Conservation (phyloP, 2,329 filamentous ascomycete genomes). For the Aspergillaceae sp. region DNA sequence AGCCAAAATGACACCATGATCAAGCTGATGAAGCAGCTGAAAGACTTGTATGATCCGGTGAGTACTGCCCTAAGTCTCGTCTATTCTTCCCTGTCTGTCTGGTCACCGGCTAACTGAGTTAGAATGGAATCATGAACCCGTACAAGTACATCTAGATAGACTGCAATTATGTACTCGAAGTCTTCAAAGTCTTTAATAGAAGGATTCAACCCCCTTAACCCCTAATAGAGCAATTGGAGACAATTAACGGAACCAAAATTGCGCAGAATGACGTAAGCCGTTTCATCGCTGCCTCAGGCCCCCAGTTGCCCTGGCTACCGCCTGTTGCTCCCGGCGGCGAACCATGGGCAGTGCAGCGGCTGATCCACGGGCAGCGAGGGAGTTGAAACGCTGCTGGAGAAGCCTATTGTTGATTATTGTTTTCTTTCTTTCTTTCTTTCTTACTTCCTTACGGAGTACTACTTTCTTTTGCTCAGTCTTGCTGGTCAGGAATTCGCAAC, state of each 20-base stretch:
- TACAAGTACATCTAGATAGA: slow-evolving; percentile 73
- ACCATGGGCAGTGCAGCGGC: slow-evolving; percentile 12
- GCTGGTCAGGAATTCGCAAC: too few species aligned
- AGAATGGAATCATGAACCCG: slow-evolving; percentile 98
- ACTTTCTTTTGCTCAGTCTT: background rate
- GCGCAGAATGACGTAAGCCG: background rate
- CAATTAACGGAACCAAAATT: too few species aligned
- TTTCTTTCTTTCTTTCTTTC: too few species aligned
- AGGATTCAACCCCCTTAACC: too few species aligned
- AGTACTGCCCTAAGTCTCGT: slow-evolving; percentile 30
- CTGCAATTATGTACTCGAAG: too few species aligned
- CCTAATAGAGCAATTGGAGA: too few species aligned
- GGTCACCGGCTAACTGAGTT: slow-evolving; percentile 11
- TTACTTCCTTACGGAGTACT: background rate
- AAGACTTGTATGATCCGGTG: slow-evolving; percentile 88
- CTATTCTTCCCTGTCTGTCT: slow-evolving; percentile 1
- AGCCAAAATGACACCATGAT: slow-evolving; percentile 83
- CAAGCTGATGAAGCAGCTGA: slow-evolving; percentile 87
- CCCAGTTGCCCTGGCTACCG: slow-evolving; percentile 18
- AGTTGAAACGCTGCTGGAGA: too few species aligned
- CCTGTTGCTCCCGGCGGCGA: slow-evolving; percentile 9
- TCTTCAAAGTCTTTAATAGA: too few species aligned
- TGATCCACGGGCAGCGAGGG: slow-evolving; percentile 14
- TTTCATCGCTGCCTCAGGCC: slow-evolving; percentile 6
- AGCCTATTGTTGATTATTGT: too few species aligned